Percentiles rank a stretch among this genome's conserved stretches.
Evolutionary conservation across 805 yeast genomes (phyloP).

Genomic region (Candida tallmaniae): DNA sequence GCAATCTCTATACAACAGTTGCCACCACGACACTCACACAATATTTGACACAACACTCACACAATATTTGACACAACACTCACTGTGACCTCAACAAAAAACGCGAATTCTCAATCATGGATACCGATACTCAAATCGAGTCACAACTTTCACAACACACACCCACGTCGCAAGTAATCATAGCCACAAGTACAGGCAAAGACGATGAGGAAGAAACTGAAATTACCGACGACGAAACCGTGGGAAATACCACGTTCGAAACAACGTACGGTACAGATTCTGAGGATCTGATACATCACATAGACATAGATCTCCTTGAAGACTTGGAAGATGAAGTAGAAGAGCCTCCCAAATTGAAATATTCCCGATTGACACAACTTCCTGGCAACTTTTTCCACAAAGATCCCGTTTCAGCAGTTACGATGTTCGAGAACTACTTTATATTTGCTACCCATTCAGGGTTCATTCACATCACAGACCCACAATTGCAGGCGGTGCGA

Average conservation of each 20-base stretch:
- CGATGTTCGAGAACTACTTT: constrained; percentile 54
- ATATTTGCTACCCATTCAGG: constrained; percentile 93
- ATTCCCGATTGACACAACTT: constrained; percentile 61
- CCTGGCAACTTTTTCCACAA: constrained; percentile 67
- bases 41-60: too few species aligned
- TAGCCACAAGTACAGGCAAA: too few species aligned
- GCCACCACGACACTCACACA: too few species aligned
- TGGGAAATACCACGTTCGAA: constrained; percentile 14
- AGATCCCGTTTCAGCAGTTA: constrained; percentile 75
- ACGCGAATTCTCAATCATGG: too few species aligned
- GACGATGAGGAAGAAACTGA: constrained; percentile 4
- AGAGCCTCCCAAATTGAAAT: constrained; percentile 71
- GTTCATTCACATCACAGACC: constrained; percentile 58
- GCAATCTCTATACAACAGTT: too few species aligned
- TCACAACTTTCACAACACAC: too few species aligned
- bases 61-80: too few species aligned
- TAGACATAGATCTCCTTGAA: not conserved
- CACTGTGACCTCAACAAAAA: too few species aligned
- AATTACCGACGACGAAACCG: constrained; percentile 8
- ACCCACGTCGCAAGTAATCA: too few species aligned
- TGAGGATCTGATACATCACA: too few species aligned
- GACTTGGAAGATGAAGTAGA: constrained; percentile 31
- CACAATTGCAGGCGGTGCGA: constrained; percentile 57
- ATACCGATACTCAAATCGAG: too few species aligned
- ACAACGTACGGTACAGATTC: constrained; percentile 12